phyloP scores from a whole-genome alignment of 441 rosid species.

The Aquilaria agallochum region DNA sequence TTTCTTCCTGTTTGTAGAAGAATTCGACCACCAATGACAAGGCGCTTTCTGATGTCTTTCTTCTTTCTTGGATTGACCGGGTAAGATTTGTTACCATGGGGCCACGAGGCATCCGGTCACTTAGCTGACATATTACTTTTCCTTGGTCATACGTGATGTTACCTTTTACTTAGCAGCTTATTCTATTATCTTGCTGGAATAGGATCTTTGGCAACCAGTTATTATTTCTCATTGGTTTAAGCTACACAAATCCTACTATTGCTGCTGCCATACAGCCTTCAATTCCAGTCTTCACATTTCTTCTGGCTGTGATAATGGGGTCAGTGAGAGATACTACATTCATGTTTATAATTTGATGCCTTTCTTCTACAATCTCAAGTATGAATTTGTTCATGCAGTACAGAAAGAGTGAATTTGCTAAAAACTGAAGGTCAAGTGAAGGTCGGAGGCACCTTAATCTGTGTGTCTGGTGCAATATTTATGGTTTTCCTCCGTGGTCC shows the following conservation, averaged over 20 bases:
- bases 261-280: conserved; percentile 99
- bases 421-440: conserved; percentile 90
- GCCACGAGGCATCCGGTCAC: background rate
- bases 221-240: conserved; percentile 88
- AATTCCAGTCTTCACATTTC: conserved; percentile 93
- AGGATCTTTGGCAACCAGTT: conserved; percentile 99
- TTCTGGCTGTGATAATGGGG: conserved; percentile 95
- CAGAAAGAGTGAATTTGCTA: conserved; percentile 81
- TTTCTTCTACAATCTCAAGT: conserved; percentile 20
- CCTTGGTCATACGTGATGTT: background rate
- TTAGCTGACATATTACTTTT: conserved; percentile 10
- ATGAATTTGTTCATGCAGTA: conserved; percentile 58
- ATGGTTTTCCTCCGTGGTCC: conserved; percentile 95
- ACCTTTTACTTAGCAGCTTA: conserved; percentile 11
- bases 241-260: conserved; percentile 95
- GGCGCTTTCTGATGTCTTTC: conserved; percentile 61
- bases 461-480: conserved; percentile 82
- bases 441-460: conserved; percentile 75
- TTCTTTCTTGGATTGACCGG: conserved; percentile 91
- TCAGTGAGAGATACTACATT: conserved; percentile 26
- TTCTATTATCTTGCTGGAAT: conserved; percentile 16
- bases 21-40: conserved; percentile 71
- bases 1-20: conserved; percentile 41
- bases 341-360: conserved; percentile 11
- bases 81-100: conserved; percentile 31